These are phyloP conservation scores for Coffea eugenioides DNA, from an alignment of 257 asterid genomes.

Conservation along the genomic window DNA sequence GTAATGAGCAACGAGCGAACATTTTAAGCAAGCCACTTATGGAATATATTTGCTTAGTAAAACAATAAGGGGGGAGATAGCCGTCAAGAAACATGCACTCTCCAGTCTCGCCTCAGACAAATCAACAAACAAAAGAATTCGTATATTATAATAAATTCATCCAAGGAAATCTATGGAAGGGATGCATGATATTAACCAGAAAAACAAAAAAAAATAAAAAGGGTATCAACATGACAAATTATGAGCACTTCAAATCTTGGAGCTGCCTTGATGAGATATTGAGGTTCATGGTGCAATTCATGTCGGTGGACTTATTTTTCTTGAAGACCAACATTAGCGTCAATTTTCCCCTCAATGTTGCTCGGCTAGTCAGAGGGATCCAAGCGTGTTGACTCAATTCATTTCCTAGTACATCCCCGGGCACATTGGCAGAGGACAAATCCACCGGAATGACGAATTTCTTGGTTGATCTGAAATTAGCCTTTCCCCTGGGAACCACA, in stretches of 20 bases:
- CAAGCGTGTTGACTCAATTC: slow-evolving; percentile 28
- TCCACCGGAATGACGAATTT: slow-evolving; percentile 22
- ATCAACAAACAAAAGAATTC: too few relatives aligned
- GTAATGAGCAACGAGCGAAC: too few relatives aligned
- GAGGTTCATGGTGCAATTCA: slow-evolving; percentile 39
- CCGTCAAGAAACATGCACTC: too few relatives aligned
- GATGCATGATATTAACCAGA: too few relatives aligned
- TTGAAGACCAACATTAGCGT: slow-evolving; percentile 36
- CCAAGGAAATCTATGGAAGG: too few relatives aligned
- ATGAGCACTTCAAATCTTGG: slow-evolving; percentile 6
- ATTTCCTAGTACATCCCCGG: slow-evolving; percentile 1
- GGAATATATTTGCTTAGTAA: too few relatives aligned
- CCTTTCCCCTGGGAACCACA: slow-evolving; percentile 17
- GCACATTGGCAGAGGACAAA: slow-evolving; percentile 13
- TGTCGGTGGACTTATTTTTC: slow-evolving; percentile 35
- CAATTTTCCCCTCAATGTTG: slow-evolving; percentile 41
- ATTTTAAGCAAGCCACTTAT: too few relatives aligned
- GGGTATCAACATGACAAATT: not conserved
- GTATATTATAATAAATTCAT: too few relatives aligned
- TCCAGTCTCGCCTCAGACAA: too few relatives aligned
- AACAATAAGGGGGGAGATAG: too few relatives aligned
- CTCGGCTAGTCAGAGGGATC: slow-evolving; percentile 26
- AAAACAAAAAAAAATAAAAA: too few relatives aligned
- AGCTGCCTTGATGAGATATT: slow-evolving; percentile 9
- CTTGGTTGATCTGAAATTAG: slow-evolving; percentile 24